Conservation (phyloP, 768 basidiomycete genomes). For the Gymnopilus dilepis region DNA sequence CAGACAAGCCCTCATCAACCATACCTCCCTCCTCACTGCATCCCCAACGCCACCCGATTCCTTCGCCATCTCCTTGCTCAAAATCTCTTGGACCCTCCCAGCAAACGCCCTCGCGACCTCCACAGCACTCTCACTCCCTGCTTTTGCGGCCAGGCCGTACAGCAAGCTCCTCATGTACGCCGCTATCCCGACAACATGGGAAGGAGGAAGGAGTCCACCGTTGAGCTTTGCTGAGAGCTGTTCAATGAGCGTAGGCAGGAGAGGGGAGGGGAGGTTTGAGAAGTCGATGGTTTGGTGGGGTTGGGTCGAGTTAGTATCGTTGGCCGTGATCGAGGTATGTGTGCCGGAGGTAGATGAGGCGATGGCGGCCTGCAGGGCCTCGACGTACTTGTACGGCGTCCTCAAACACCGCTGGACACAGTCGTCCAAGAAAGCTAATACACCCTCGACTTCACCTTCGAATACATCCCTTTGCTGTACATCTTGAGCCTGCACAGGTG, state of each 20-base stretch:
- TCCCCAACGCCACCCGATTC: not conserved
- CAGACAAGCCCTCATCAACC: not conserved
- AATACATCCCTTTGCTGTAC: conserved; percentile 48
- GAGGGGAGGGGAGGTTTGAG: conserved; percentile 58
- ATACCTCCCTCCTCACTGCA: not conserved
- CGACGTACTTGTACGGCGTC: conserved; percentile 86
- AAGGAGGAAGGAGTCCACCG: conserved; percentile 57
- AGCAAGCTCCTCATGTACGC: conserved; percentile 70
- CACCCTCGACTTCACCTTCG: conserved; percentile 62
- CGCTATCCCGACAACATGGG: conserved; percentile 66
- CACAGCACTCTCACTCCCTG: conserved; percentile 18
- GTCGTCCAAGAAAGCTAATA: conserved; percentile 80
- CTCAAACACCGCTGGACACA: conserved; percentile 83
- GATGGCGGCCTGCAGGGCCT: conserved; percentile 53
- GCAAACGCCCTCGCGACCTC: conserved; percentile 40
- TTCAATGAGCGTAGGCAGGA: conserved; percentile 82
- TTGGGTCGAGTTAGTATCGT: conserved; percentile 80
- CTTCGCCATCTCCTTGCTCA: not conserved
- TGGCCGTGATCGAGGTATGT: conserved; percentile 79
- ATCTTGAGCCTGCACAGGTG: not conserved
- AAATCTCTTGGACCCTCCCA: conserved; percentile 41
- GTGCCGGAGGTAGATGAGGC: conserved; percentile 30
- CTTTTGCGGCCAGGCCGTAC: conserved; percentile 60
- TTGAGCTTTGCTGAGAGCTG: conserved; percentile 73
- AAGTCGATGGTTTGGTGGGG: conserved; percentile 45